A percentile compares a stretch with the other conserved stretches of the same genome.
Conservation (phyloP, 129 eudicot species). For the Flaveria trinervia region DNA sequence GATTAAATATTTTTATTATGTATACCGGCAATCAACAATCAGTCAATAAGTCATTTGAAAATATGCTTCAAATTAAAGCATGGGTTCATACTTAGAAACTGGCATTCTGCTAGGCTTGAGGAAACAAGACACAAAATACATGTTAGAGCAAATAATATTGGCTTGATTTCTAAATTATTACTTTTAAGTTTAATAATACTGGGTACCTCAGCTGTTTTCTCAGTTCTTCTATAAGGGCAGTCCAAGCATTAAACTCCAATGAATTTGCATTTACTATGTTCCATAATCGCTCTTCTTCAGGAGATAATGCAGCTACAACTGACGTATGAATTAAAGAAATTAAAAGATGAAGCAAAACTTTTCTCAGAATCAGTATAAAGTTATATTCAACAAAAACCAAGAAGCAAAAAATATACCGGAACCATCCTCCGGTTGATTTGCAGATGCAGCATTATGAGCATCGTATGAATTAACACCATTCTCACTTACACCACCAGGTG, state of each 20-base stretch:
- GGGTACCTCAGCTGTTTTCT: slow-evolving; percentile 71
- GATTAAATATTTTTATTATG: slow-evolving; percentile 12
- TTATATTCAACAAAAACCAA: background rate
- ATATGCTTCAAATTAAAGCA: slow-evolving; percentile 1
- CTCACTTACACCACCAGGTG: slow-evolving; percentile 42
- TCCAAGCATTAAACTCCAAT: slow-evolving; percentile 91
- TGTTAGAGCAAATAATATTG: background rate
- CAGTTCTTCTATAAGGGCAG: slow-evolving; percentile 91
- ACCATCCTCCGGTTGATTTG: slow-evolving; percentile 55
- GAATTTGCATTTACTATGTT: slow-evolving; percentile 89
- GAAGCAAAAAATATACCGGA: slow-evolving; percentile 45
- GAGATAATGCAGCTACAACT: slow-evolving; percentile 69
- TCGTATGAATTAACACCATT: slow-evolving; percentile 61
- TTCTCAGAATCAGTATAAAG: background rate
- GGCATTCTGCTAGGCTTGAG: slow-evolving; percentile 14
- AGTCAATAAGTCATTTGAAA: background rate
- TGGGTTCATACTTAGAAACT: slow-evolving; percentile 15
- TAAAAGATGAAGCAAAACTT: background rate
- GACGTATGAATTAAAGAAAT: slow-evolving; percentile 15
- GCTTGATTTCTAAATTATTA: background rate
- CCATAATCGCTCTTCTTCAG: slow-evolving; percentile 98
- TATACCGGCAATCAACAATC: background rate
- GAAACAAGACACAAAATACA: slow-evolving; percentile 12
- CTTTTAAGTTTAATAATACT: background rate
- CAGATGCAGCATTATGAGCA: slow-evolving; percentile 51